Evolutionary conservation across 345 rosid species (phyloP).

Genomic region (Murraya paniculata): DNA sequence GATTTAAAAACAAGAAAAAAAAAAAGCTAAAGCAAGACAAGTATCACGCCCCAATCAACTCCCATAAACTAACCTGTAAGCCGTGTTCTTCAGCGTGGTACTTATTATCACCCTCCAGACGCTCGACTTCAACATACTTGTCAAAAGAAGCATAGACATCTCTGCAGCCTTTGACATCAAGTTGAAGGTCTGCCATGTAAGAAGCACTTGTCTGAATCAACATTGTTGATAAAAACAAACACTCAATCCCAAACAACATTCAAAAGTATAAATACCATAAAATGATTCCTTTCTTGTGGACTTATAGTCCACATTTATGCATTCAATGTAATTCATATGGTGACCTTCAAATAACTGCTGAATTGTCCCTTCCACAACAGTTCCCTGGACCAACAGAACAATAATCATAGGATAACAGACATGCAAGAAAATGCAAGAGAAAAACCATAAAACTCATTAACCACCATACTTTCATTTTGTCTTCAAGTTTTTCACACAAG

Average conservation of each 20-base stretch:
- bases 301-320: constrained; percentile 94
- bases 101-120: constrained; percentile 97
- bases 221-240: background rate
- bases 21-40: background rate
- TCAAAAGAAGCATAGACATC: constrained; percentile 99
- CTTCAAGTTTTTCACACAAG: constrained; percentile 89
- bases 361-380: constrained; percentile 98
- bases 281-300: constrained; percentile 96
- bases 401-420: constrained; percentile 5
- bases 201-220: background rate
- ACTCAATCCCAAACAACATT: background rate
- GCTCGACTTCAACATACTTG: constrained; percentile 98
- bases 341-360: constrained; percentile 97
- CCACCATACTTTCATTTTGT: constrained; percentile 82
- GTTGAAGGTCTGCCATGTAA: constrained; percentile 81
- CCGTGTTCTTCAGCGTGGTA: constrained; percentile 93
- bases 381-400: constrained; percentile 52
- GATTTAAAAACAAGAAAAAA: background rate
- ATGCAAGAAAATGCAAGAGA: constrained; percentile 7
- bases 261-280: constrained; percentile 56
- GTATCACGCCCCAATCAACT: background rate
- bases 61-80: constrained; percentile 62
- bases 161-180: constrained; percentile 96
- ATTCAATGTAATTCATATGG: constrained; percentile 96
- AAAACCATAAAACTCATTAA: constrained; percentile 8